phyloP scores from a whole-genome alignment of 2,329 filamentous ascomycete species.

The Sporothrix pallida region DNA sequence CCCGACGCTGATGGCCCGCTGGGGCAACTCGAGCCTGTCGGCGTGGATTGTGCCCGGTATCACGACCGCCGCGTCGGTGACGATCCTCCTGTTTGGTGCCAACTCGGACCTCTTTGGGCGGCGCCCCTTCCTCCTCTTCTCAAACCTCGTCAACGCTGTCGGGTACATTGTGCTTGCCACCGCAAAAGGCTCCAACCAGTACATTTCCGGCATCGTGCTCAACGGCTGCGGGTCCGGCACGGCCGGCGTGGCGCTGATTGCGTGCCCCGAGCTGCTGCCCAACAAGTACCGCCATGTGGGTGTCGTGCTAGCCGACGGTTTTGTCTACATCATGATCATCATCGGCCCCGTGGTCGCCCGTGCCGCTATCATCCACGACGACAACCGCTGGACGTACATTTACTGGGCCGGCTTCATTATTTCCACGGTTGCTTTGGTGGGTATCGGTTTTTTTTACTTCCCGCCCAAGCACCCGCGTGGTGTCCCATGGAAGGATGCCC shows the following conservation, averaged over 20 bases:
- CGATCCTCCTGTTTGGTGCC: conserved; percentile 20
- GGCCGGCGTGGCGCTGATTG: conserved; percentile 14
- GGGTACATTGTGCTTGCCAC: conserved; percentile 30
- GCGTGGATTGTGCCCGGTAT: conserved; percentile 25
- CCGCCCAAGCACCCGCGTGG: conserved; percentile 34
- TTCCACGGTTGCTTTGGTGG: background rate
- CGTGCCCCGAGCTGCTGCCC: conserved; percentile 32
- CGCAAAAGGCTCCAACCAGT: conserved; percentile 22
- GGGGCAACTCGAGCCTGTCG: conserved; percentile 5
- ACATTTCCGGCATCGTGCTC: conserved; percentile 29
- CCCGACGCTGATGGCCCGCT: conserved; percentile 23
- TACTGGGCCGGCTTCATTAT: conserved; percentile 34
- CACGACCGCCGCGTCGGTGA: conserved; percentile 22
- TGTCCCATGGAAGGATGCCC: conserved; percentile 30
- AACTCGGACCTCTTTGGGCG: conserved; percentile 34
- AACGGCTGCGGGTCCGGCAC: conserved; percentile 28
- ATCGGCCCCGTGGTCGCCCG: conserved; percentile 31
- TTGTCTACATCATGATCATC: conserved; percentile 32
- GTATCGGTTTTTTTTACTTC: conserved; percentile 21
- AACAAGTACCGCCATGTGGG: conserved; percentile 34
- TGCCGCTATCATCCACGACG: conserved; percentile 18
- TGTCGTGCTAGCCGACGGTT: conserved; percentile 30
- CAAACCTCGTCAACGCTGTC: conserved; percentile 27
- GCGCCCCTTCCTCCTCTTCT: conserved; percentile 30
- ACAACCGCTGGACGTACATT: conserved; percentile 32